Conservation (phyloP, 345 rosid genomes). For the Cardiospermum halicacabum region DNA sequence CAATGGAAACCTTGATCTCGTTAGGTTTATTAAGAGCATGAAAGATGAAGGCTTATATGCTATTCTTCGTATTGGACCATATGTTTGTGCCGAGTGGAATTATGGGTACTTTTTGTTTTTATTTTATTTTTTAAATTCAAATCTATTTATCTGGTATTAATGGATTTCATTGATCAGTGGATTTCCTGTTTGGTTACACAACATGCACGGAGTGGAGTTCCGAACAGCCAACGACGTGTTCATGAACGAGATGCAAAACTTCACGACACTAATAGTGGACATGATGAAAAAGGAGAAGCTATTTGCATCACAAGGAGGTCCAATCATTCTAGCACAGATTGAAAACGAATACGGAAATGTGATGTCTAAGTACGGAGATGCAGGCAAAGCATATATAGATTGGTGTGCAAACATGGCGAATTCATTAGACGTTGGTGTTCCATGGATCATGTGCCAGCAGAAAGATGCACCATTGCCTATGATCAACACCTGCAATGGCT, state of each 20-base stretch:
- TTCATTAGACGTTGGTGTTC: constrained; percentile 54
- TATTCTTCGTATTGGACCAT: constrained; percentile 64
- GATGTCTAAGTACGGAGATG: constrained; percentile 40
- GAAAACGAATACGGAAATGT: constrained; percentile 85
- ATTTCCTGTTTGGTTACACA: constrained; percentile 59
- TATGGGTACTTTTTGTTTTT: constrained; percentile 33
- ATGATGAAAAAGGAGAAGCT: constrained; percentile 56
- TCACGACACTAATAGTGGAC: constrained; percentile 51
- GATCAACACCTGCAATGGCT: constrained; percentile 52
- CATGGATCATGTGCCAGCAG: constrained; percentile 88
- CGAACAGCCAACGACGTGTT: constrained; percentile 37
- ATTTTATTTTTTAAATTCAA: neutral
- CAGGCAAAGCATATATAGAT: constrained; percentile 50
- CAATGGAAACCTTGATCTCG: constrained; percentile 39
- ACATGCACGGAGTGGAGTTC: constrained; percentile 26
- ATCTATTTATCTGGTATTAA: neutral
- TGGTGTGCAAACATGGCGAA: constrained; percentile 80
- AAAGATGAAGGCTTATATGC: constrained; percentile 45
- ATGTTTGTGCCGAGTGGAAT: constrained; percentile 71
- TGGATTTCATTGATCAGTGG: constrained; percentile 24
- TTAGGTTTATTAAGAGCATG: constrained; percentile 56
- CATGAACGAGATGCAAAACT: constrained; percentile 72
- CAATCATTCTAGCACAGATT: constrained; percentile 67
- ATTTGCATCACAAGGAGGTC: constrained; percentile 81
- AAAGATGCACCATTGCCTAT: constrained; percentile 51